Evolutionary conservation across 129 eudicot species (phyloP), one percentile per base, ranked within the genome.

Genomic region (Helianthus tuberosus): DNA sequence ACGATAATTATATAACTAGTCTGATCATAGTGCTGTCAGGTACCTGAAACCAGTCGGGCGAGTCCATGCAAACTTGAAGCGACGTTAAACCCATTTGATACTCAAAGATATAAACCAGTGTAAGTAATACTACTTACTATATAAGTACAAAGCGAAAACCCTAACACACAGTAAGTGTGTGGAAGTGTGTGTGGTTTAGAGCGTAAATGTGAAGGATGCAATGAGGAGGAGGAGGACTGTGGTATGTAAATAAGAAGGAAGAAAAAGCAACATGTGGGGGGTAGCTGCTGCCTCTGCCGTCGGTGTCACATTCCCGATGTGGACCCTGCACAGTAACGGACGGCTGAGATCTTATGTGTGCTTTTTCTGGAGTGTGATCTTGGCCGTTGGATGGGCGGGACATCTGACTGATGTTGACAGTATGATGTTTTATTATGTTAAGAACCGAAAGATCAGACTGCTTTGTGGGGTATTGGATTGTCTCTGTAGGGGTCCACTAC

Each of bases 11-110:
- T 39, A 39, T 43, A 43, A 43, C 11, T 43, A 43, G 47, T 43
- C 47, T 43, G 47, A 41, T 41, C 46, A 41, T 1, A 43, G 2
- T 43, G 47, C 1, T 43, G 47, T 43, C 46, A 43, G 47, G 39
- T 86, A 88, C 93, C 96, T 89, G 96, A 11, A 92, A 76, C 98
- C 98, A 92, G 68, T 87, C 94, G n/a, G 96, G 78, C 0, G 98
- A 84, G 66, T 92, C 98, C 94, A 92, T 84, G 87, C 96, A 89
- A 80, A 87, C 96, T 85, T 92, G 98, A 15, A 92, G 89, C 79
- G 96, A 85, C 62, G 98, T 79, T 83, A 89, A 82, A 66, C 86
- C 88, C 94, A 87, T 89, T 38, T 6, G 62, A 69, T 55, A 51
- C 13, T 4, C 54, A 20, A 12, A 39, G 51, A 17, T 11, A 39